phyloP scores from a whole-genome alignment of 768 basidiomycete species.

The Cystofilobasidium capitatum region DNA sequence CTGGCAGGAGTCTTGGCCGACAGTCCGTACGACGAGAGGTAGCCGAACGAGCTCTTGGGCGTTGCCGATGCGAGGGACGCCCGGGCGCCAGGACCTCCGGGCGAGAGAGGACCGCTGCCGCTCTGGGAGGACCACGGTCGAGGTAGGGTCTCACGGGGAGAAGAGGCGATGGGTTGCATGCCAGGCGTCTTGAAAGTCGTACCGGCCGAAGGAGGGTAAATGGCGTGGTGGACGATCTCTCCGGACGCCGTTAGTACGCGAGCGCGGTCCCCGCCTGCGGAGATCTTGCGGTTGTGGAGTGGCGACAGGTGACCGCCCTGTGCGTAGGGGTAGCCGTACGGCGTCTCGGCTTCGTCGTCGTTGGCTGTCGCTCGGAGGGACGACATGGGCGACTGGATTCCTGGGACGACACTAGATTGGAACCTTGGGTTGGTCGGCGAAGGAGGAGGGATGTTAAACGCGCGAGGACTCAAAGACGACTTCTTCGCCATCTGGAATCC shows the following conservation, averaged over 20 bases:
- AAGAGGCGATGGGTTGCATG: slow-evolving; percentile 23
- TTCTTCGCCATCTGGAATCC: slow-evolving; percentile 20
- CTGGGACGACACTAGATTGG: background rate
- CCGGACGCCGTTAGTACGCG: slow-evolving; percentile 14
- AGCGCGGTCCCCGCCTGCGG: background rate
- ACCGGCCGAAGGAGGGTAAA: background rate
- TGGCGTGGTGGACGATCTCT: slow-evolving; percentile 19
- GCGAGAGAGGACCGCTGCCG: slow-evolving; percentile 9
- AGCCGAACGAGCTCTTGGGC: background rate
- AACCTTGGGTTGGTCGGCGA: slow-evolving; percentile 5
- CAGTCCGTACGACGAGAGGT: background rate
- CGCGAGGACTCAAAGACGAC: background rate
- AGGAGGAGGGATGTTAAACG: background rate
- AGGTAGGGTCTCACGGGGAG: background rate
- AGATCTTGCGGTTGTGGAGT: slow-evolving; percentile 13
- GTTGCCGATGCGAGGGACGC: background rate
- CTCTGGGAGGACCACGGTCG: background rate
- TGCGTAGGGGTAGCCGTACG: background rate
- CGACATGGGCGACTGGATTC: slow-evolving; percentile 25
- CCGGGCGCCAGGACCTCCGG: background rate
- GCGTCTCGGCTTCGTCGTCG: slow-evolving; percentile 15
- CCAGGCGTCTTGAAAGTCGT: slow-evolving; percentile 14
- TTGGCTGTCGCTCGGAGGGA: slow-evolving; percentile 24
- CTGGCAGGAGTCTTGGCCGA: slow-evolving; percentile 10
- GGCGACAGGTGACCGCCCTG: slow-evolving; percentile 5